Base-by-base conservation (phyloP, 352 stramenopile genomes). In the Plasmopara muralis region DNA sequence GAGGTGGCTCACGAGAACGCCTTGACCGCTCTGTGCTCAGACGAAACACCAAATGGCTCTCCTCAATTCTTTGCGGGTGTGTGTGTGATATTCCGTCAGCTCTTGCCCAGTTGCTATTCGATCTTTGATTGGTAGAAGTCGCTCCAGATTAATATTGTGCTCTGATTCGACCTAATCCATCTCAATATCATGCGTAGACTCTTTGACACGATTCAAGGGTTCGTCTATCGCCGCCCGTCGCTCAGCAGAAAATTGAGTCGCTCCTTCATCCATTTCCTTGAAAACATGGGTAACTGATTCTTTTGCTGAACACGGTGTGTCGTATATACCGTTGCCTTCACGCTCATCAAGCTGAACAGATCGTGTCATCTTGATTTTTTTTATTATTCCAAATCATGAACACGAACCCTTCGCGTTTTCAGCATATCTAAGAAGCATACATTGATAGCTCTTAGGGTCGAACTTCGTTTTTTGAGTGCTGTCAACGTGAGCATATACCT, bases 301-400 rank as follows among this genome's bases (percentile, higher is more conserved):
- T n/a, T 28, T 46, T 34, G 5, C 9, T 9, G 30, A 35, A 5
- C 31, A 6, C 31, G 31, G 31, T 35, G 31, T 35, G 1, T 35
- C 4, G 31, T 6, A 6, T 35, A 12, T 12, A 35, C 31, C 31
- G 6, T 35, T 35, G 5, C 2, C 31, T 35, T 35, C 31, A 35
- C 31, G 31, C 31, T 35, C 31, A 35, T 35, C 31, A 16, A 47
- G 6, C 20, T 33, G 16, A 4, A 47, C 41, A 31, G 41, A 47
- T 6, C 40, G 41, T 47, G 16, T 15, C 18, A 47, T 5, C 20
- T 47, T 44, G 14, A 66, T 25, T 25, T 39, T 16, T 66, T 57
- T 43, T n/a, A 34, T 4, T 41, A 42, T 4, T 60, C 53, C 13
- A 63, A 33, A 40, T 60, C 50, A 29, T 47, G 44, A 0, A 57